Base-by-base conservation (phyloP, 306 rosid species). In the Benincasa hispida region DNA sequence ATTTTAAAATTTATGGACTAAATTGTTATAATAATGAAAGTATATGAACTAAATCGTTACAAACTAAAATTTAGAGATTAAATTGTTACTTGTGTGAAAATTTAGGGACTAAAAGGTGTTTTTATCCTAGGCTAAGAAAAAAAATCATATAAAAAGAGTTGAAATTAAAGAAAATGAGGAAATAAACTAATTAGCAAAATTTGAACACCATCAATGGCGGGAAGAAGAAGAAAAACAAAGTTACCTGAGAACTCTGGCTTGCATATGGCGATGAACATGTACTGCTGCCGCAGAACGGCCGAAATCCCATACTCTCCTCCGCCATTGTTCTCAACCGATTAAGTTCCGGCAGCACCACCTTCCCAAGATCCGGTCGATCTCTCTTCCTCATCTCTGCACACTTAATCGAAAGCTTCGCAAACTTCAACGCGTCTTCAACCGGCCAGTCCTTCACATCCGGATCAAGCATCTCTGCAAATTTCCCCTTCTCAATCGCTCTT, bases 301-400 rank as follows among this genome's bases (percentile, higher is more conserved):
- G 58, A 81, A 61, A 8, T 7, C 83, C 80, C 89, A 79, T 76
- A 77, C 77, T 84, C 0, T 80, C 92, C 25, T 91, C 89, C 25
- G 91, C 93, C 48, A 91, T 68, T 8, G 75, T 80, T 86, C 89
- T 85, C 83, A 88, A 73, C 74, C 91, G 83, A 74, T 90, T 87
- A 27, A 90, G 90, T 83, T 85, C 89, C 15, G 96, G 94, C 28
- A 91, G 79, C 35, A 90, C 86, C 58, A 84, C 78, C 72, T 86
- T 89, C 17, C 86, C 96, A 47, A 91, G 96, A 77, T 93, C 92
- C 11, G 96, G 98, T 69, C 97, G 82, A 79, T 91, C 97, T 81
- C 84, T 93, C 62, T 84, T 80, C 86, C 94, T 90, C 92, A 91
- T 87, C 57, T 93, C 96, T 1, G 92, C 86, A 63, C 98, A 93